Conservation (phyloP, 441 rosid genomes). For the Gossypium lobatum region DNA sequence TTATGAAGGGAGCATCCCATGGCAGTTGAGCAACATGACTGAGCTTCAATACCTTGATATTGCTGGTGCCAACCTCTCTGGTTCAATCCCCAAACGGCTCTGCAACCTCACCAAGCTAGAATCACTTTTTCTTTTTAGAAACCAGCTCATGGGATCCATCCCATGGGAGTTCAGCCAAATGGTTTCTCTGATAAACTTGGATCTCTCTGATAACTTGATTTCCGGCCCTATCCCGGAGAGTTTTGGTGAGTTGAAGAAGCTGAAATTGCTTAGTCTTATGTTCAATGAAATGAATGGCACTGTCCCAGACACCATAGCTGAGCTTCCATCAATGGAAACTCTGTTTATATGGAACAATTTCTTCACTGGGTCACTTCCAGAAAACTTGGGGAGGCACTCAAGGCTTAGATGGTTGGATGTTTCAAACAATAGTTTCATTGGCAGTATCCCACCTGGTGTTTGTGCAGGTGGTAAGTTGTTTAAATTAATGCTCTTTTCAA, state of each 20-base stretch:
- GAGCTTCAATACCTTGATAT: conserved; percentile 81
- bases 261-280: conserved; percentile 72
- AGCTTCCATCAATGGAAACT: conserved; percentile 77
- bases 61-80: conserved; percentile 77
- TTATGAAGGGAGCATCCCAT: conserved; percentile 70
- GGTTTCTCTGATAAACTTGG: conserved; percentile 55
- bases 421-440: conserved; percentile 71
- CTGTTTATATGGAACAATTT: conserved; percentile 82
- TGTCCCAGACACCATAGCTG: conserved; percentile 59
- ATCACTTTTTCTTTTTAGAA: conserved; percentile 75
- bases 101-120: conserved; percentile 76
- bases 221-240: conserved; percentile 81
- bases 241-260: conserved; percentile 62
- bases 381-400: conserved; percentile 59
- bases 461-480: conserved; percentile 62
- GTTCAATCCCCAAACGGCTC: conserved; percentile 55
- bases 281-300: conserved; percentile 81
- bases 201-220: conserved; percentile 76
- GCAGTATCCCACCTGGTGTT: conserved; percentile 64
- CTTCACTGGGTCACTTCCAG: conserved; percentile 78
- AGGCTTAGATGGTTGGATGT: conserved; percentile 85
- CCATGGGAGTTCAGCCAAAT: conserved; percentile 66
- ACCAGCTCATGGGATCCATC: conserved; percentile 54
- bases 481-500: conserved; percentile 82
- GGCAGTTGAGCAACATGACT: conserved; percentile 69